Evolutionary conservation across 495 filamentous ascomycete species (phyloP), one percentile per base, ranked within the genome.

Genomic region (Beverwykella pulmonaria): DNA sequence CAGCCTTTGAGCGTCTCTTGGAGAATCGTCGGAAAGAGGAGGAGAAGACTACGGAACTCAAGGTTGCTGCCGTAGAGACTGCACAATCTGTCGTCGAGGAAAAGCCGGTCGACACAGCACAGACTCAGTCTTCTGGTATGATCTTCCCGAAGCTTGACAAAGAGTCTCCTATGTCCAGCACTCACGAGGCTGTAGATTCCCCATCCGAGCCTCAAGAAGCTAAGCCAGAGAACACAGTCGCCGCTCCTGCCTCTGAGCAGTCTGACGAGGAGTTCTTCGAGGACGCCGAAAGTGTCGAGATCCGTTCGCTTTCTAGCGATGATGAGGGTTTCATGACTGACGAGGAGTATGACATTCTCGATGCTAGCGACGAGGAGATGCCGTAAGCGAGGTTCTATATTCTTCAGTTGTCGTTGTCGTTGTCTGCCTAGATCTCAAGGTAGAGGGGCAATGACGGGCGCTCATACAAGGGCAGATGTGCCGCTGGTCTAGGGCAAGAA

Each of bases 141-240:
- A 92, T 98, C 72, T 98, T 98, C 86, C 95, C 95, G 64, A 93
- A 89, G 78, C 85, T 98, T 20, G 92, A 94, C 65, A 96, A 97
- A 78, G 94, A 98, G 76, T 95, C 92, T 19, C 93, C 94, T 3
- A 83, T 84, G 36, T 81, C 87, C 14, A 96, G 92, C 77, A 85
- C 90, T 41, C 87, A 95, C 70, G 84, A 89, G 74, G 82, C 81
- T 48, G 71, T 56, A 14, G 15, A 29, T 26, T 64, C 70, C 14
- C 61, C 70, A n/a, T 64, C 75, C 2, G 66, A 67, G 46, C 1
- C 36, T 26, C 49, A 69, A 22, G 58, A 63, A 34, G n/a, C 19
- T 19, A 54, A 68, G 46, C 19, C 68, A 14, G 60, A 56, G 20
- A 41, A 48, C 47, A 52, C 67, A 39, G 52, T 53, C 22, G 25